Evolutionary conservation across 352 stramenopile species (phyloP).

Genomic region (Halophytophthora batemanensis): DNA sequence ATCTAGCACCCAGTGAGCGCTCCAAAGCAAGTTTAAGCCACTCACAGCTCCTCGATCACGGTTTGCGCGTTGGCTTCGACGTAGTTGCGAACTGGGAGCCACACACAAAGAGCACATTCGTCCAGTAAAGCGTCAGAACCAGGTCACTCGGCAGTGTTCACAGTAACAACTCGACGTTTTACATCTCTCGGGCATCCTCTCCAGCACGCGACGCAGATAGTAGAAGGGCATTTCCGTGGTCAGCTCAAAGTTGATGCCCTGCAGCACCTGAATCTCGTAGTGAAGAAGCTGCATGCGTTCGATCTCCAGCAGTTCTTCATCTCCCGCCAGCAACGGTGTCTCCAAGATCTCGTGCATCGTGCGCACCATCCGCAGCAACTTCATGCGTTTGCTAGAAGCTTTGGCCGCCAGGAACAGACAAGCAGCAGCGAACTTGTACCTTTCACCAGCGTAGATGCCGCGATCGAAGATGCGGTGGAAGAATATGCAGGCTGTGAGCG

Average conservation of each 20-base stretch:
- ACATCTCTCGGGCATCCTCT: slow-evolving; percentile 80
- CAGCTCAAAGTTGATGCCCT: slow-evolving; percentile 80
- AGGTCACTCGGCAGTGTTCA: not conserved
- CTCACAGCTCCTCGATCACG: slow-evolving; percentile 68
- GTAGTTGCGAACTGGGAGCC: slow-evolving; percentile 38
- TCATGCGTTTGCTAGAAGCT: slow-evolving; percentile 85
- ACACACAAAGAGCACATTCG: slow-evolving; percentile 1
- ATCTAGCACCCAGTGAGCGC: not conserved
- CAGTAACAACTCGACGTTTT: slow-evolving; percentile 3
- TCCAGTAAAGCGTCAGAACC: slow-evolving; percentile 2
- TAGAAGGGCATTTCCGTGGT: slow-evolving; percentile 79
- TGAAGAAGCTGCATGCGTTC: slow-evolving; percentile 82
- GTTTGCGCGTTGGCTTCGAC: slow-evolving; percentile 49
- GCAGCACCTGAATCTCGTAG: slow-evolving; percentile 83
- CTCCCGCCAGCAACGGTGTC: slow-evolving; percentile 54
- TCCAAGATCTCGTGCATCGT: slow-evolving; percentile 86
- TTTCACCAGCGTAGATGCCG: slow-evolving; percentile 73
- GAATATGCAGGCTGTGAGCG: slow-evolving; percentile 70
- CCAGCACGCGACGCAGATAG: slow-evolving; percentile 52
- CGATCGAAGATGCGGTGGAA: slow-evolving; percentile 81
- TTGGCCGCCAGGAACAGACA: slow-evolving; percentile 83
- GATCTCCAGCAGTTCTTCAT: slow-evolving; percentile 84
- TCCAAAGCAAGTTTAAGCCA: not conserved
- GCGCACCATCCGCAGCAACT: slow-evolving; percentile 80
- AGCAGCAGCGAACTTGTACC: slow-evolving; percentile 80